phyloP scores from a whole-genome alignment of 1,139 yeast species.

The Yamadazyma trypodendri region DNA sequence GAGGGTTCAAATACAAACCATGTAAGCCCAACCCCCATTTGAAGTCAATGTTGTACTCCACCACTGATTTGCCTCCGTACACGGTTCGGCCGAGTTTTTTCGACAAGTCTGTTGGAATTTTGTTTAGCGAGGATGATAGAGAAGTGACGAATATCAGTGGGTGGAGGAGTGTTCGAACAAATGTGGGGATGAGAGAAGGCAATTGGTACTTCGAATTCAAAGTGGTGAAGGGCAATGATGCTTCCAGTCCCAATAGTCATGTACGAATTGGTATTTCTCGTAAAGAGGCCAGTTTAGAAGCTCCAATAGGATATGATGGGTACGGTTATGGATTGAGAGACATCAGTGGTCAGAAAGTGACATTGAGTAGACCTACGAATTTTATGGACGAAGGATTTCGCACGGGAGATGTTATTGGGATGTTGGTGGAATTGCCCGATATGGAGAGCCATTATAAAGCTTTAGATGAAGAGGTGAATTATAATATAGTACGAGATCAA shows the following conservation, averaged over 20 bases:
- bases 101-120: conserved; percentile 67
- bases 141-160: conserved; percentile 63
- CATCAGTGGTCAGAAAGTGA: conserved; percentile 73
- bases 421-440: conserved; percentile 70
- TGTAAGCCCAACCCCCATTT: conserved; percentile 72
- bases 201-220: conserved; percentile 74
- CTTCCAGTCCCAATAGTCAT: conserved; percentile 38
- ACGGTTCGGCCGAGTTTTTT: conserved; percentile 62
- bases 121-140: conserved; percentile 39
- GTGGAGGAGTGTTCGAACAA: conserved; percentile 79
- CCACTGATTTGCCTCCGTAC: conserved; percentile 74
- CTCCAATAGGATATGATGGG: conserved; percentile 94
- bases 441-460: conserved; percentile 36
- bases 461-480: conserved; percentile 17
- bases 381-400: conserved; percentile 49
- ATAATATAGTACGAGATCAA: conserved; percentile 66
- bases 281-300: conserved; percentile 85
- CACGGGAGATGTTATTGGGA: conserved; percentile 81
- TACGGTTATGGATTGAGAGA: conserved; percentile 92
- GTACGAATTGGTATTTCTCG: conserved; percentile 82
- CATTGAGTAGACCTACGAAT: conserved; percentile 64
- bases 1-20: conserved; percentile 81
- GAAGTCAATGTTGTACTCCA: conserved; percentile 61
- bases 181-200: conserved; percentile 78
- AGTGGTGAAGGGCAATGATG: conserved; percentile 33